A percentile compares a stretch with the other conserved stretches of the same genome.
phyloP scores from a whole-genome alignment of 306 rosid genomes.

The Argentina anserina region DNA sequence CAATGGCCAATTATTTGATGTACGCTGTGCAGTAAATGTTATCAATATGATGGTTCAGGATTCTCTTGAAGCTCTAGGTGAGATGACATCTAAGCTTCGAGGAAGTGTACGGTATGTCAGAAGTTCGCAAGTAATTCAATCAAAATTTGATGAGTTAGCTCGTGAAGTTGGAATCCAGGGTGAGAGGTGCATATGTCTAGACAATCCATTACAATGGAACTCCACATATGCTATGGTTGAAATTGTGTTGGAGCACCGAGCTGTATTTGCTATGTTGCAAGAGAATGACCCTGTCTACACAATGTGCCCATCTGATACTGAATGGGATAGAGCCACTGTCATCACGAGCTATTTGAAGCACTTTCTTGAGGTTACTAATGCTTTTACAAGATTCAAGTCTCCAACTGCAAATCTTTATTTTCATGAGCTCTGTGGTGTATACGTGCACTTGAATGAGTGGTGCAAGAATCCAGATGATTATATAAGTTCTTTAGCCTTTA shows the following conservation, averaged over 20 bases:
- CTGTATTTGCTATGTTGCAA: conserved; percentile 63
- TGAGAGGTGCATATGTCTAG: conserved; percentile 54
- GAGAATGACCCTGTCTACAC: conserved; percentile 55
- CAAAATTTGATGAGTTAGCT: conserved; percentile 65
- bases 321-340: conserved; percentile 64
- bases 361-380: conserved; percentile 59
- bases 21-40: conserved; percentile 22
- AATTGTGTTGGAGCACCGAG: conserved; percentile 71
- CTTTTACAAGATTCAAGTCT: conserved; percentile 51
- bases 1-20: conserved; percentile 82
- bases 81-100: conserved; percentile 52
- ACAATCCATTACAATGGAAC: conserved; percentile 70
- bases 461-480: conserved; percentile 72
- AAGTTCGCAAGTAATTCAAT: conserved; percentile 63
- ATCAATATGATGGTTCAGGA: conserved; percentile 37
- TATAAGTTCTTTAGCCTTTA: conserved; percentile 58
- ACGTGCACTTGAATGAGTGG: conserved; percentile 87
- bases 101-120: conserved; percentile 58
- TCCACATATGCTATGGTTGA: conserved; percentile 80
- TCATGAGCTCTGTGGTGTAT: conserved; percentile 85
- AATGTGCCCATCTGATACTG: conserved; percentile 53
- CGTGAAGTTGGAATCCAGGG: conserved; percentile 60
- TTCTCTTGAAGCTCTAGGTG: conserved; percentile 56
- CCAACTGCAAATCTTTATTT: conserved; percentile 79
- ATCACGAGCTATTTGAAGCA: conserved; percentile 72